Evolutionary conservation across 208 protist genomes (phyloP).

Genomic region (Leptomonas pyrrhocoris): DNA sequence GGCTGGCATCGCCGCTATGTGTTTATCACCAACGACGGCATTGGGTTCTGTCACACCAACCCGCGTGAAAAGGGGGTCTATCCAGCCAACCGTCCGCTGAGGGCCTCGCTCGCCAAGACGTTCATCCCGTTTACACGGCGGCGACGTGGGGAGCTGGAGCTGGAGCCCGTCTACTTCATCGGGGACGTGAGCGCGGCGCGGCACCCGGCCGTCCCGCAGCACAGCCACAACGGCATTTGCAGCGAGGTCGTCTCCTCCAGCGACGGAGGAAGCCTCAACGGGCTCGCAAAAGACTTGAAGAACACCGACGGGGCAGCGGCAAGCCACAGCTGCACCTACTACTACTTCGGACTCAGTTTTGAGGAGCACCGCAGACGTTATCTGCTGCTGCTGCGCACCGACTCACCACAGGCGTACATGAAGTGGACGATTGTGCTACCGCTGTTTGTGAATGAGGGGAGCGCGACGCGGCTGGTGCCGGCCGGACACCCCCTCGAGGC

Average conservation of each 20-base stretch:
- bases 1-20: constrained; percentile 58
- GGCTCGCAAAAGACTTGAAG: neutral
- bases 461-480: constrained; percentile 45
- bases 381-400: constrained; percentile 59
- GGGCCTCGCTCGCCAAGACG: constrained; percentile 22
- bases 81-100: neutral
- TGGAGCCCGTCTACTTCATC: constrained; percentile 60
- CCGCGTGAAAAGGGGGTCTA: constrained; percentile 25
- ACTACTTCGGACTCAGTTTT: constrained; percentile 70
- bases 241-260: constrained; percentile 16
- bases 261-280: constrained; percentile 8
- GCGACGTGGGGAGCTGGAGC: constrained; percentile 18
- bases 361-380: constrained; percentile 48
- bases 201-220: constrained; percentile 44
- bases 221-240: constrained; percentile 39
- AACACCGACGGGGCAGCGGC: neutral
- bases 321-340: constrained; percentile 23
- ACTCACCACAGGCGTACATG: constrained; percentile 38
- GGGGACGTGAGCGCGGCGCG: constrained; percentile 43
- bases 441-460: constrained; percentile 57
- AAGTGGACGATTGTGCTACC: constrained; percentile 48
- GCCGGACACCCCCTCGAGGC: constrained; percentile 47
- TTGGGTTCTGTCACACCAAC: constrained; percentile 46
- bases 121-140: constrained; percentile 48
- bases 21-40: constrained; percentile 48